Evolutionary conservation across 768 basidiomycete species (phyloP).

Genomic region (Suillus paluster): DNA sequence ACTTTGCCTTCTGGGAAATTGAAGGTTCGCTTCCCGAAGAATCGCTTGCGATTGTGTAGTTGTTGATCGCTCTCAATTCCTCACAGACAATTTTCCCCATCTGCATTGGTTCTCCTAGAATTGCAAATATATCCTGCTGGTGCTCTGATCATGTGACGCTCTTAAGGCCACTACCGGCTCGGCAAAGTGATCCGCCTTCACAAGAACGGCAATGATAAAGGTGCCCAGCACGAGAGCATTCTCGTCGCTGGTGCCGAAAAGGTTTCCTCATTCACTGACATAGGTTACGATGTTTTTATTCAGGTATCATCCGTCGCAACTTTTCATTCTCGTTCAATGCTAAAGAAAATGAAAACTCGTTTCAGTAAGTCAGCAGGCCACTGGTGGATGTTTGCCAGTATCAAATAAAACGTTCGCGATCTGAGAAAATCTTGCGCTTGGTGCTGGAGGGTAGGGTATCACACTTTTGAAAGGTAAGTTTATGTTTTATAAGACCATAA

Average conservation of each 20-base stretch:
- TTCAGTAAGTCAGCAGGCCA: too few relatives aligned
- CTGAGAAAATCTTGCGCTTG: neutral
- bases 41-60: too few relatives aligned
- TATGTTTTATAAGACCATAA: neutral
- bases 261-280: neutral
- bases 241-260: too few relatives aligned
- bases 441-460: neutral
- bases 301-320: neutral
- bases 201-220: neutral
- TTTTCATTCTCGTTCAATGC: neutral
- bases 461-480: neutral
- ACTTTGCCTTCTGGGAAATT: too few relatives aligned
- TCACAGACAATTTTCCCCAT: too few relatives aligned
- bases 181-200: neutral
- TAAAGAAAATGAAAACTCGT: too few relatives aligned
- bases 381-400: neutral
- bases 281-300: neutral
- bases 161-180: neutral
- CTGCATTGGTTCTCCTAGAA: too few relatives aligned
- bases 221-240: too few relatives aligned
- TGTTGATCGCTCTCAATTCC: too few relatives aligned
- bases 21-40: too few relatives aligned
- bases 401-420: neutral
- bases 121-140: too few relatives aligned
- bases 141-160: neutral